phyloP scores from a whole-genome alignment of 352 stramenopile genomes.

The Phytophthora colocasiae region DNA sequence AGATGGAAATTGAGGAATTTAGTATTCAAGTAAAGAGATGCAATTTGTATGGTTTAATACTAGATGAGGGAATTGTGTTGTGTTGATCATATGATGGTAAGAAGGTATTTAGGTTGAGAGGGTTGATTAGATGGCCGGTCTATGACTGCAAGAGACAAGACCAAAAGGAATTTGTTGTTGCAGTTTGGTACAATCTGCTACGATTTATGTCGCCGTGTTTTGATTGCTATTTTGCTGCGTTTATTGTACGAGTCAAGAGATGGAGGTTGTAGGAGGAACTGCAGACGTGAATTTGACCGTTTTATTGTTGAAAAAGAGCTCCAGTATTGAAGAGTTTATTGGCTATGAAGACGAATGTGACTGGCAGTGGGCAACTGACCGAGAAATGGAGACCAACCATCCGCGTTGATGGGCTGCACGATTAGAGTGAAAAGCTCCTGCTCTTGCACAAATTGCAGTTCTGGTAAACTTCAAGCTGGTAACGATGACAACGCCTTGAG shows the following conservation, averaged over 20 bases:
- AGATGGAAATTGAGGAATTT: background rate
- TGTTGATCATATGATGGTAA: background rate
- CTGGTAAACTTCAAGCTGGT: constrained; percentile 31
- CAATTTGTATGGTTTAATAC: constrained; percentile 1
- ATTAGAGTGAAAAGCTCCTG: constrained; percentile 25
- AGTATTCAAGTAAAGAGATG: constrained; percentile 3
- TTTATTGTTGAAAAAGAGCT: background rate
- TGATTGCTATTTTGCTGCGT: constrained; percentile 1
- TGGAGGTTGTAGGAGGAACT: background rate
- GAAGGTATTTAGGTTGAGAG: background rate
- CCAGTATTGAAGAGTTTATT: background rate
- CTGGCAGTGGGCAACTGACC: background rate
- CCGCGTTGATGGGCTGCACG: constrained; percentile 21
- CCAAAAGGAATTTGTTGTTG: constrained; percentile 15
- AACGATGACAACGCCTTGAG: constrained; percentile 17
- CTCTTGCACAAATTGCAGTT: constrained; percentile 22
- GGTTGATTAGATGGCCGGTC: constrained; percentile 5
- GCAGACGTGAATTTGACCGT: background rate
- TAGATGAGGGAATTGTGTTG: background rate
- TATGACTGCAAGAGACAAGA: constrained; percentile 25
- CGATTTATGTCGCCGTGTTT: background rate
- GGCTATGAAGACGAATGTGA: background rate
- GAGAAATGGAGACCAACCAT: constrained; percentile 22
- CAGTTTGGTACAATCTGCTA: constrained; percentile 15
- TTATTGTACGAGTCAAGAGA: background rate